phyloP scores from a whole-genome alignment of 2,329 filamentous ascomycete genomes.

The Fusarium camptoceras region DNA sequence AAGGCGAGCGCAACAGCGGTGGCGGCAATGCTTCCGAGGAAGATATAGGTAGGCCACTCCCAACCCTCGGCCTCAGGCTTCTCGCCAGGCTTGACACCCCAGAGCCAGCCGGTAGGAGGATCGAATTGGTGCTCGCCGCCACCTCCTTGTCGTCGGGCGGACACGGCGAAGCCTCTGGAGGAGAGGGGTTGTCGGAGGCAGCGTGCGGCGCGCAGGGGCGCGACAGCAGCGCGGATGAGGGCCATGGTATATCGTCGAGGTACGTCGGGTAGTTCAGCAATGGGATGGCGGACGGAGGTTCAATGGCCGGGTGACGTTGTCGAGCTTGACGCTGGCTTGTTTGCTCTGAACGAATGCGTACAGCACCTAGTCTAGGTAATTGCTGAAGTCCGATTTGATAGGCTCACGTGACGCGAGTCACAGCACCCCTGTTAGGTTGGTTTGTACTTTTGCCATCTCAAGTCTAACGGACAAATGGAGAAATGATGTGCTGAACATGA shows the following conservation, averaged over 20 bases:
- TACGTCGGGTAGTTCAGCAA: slow-evolving; percentile 35
- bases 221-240: slow-evolving; percentile 52
- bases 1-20: slow-evolving; percentile 88
- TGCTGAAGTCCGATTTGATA: slow-evolving; percentile 41
- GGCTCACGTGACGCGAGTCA: slow-evolving; percentile 40
- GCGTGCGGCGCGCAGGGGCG: slow-evolving; percentile 54
- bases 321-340: slow-evolving; percentile 40
- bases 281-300: slow-evolving; percentile 40
- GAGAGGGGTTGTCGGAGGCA: slow-evolving; percentile 52
- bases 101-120: slow-evolving; percentile 90
- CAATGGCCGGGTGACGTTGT: slow-evolving; percentile 47
- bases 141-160: slow-evolving; percentile 56
- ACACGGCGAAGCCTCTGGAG: slow-evolving; percentile 58
- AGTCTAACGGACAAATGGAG: slow-evolving; percentile 9
- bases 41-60: slow-evolving; percentile 88
- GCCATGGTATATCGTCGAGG: slow-evolving; percentile 49
- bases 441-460: slow-evolving; percentile 3
- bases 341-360: slow-evolving; percentile 36
- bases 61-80: slow-evolving; percentile 97
- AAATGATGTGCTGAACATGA: slow-evolving; percentile 4
- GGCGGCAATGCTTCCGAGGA: slow-evolving; percentile 81
- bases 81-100: slow-evolving; percentile 92
- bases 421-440: background rate
- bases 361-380: slow-evolving; percentile 34
- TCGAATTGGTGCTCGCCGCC: slow-evolving; percentile 82